Percentiles rank a stretch among this genome's conserved stretches.
Conservation (phyloP, 108 stramenopile genomes). For the Epithemia pelagica region DNA sequence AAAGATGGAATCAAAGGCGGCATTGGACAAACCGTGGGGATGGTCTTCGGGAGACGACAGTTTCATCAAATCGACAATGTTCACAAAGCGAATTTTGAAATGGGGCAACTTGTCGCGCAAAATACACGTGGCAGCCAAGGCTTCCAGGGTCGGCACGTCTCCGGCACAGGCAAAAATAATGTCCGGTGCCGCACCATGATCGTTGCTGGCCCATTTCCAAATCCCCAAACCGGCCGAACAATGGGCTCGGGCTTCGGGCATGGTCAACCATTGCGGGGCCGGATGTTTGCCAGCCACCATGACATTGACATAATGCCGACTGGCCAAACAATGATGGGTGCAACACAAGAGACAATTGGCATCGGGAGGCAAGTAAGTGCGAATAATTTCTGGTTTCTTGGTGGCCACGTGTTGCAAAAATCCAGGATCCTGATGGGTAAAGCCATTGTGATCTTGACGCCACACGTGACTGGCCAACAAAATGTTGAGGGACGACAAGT, state of each 20-base stretch:
- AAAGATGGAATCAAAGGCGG: constrained; percentile 20
- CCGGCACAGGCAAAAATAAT: constrained; percentile 23
- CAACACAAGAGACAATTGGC: constrained; percentile 21
- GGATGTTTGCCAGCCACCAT: constrained; percentile 18
- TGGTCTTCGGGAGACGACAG: constrained; percentile 6
- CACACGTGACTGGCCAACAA: constrained; percentile 16
- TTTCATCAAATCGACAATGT: constrained; percentile 22
- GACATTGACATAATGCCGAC: constrained; percentile 18
- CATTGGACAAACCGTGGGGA: constrained; percentile 17
- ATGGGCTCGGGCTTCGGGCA: constrained; percentile 15
- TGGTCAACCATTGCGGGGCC: constrained; percentile 20
- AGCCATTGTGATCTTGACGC: constrained; percentile 25
- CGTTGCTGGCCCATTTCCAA: constrained; percentile 24
- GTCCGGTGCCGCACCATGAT: constrained; percentile 17
- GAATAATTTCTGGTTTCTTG: constrained; percentile 18
- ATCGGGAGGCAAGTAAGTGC: constrained; percentile 22
- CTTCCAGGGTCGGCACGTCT: constrained; percentile 25
- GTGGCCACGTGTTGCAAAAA: constrained; percentile 20
- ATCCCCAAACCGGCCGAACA: constrained; percentile 16
- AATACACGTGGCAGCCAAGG: constrained; percentile 16
- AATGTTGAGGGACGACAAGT: constrained; percentile 15
- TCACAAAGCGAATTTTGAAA: constrained; percentile 21
- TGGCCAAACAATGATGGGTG: constrained; percentile 15
- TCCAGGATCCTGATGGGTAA: constrained; percentile 24
- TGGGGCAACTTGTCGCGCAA: constrained; percentile 13